Base-by-base conservation (phyloP, 768 basidiomycete genomes). In the Pleurotus cornucopiae region DNA sequence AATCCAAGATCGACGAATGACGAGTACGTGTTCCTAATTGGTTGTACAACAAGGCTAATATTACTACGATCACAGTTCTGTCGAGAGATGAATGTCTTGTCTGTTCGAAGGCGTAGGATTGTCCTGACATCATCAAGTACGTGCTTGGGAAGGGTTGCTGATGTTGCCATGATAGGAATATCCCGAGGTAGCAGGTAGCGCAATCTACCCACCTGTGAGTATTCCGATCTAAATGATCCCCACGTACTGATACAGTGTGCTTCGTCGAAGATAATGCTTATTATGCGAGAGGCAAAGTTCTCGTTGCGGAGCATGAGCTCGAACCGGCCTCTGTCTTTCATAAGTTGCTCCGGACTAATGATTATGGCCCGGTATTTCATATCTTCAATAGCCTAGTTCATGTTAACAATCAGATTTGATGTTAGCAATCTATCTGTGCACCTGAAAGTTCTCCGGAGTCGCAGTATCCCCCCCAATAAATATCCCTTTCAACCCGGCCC, bases 161-260 rank as follows among this genome's bases (percentile, higher is more conserved):
- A 51, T 6, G 37, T 39, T 26, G 39, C 21, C 26, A 37, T 37
- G 30, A 66, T 60, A 2, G 51, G 58, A 5, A 65, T 45, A 16
- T 43, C 46, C 3, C 26, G 11, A 7, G 58, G 41, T 25, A 56
- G 18, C 3, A 51, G 40, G 13, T 55, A 52, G 13, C 48, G 57
- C 9, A 63, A 66, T 25, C 47, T 41, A 41, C 49, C 13, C 21
- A 21, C 21, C 21, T 21, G 21, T 21, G 37, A 46, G 54, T 73
- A 76, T 46, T 70, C 68, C 3, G 58, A 58, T 0, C 66, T 60
- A 46, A 76, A 75, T 4, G 13, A n/a, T 7, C 68, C 67, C 73
- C 73, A 75, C 30, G 62, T 56, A 40, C 60, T 67, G 34, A 75
- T 61, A 55, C 72, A 73, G 46, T 75, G 73, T 0, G 57, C 72